Evolutionary conservation across 345 rosid species (phyloP), one percentile per base, ranked within the genome.

Genomic region (Aethionema arabicum): DNA sequence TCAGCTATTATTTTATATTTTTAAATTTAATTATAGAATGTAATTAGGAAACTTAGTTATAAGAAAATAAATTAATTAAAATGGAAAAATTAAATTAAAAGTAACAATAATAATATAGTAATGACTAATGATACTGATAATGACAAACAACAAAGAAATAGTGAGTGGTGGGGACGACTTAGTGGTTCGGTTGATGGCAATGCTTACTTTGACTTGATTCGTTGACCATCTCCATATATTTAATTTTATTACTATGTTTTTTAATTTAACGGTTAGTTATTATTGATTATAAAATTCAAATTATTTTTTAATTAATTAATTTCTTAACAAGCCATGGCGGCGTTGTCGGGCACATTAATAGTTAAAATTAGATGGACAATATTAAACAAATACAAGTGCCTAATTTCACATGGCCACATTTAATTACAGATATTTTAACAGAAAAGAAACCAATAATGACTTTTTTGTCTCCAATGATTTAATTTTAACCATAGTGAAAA

Each of bases 131-230:
- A 21, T 1, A 21, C 27, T 21, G 27, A 21, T 39, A 46, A 13
- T 42, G 60, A 37, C 29, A 70, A 31, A 57, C 49, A 55, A 57
- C 54, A 57, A 63, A 51, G 61, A 45, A 53, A 59, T 52, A 70
- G 65, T 59, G 75, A 70, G 76, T 72, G 82, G 49, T 44, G 57
- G 47, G 49, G 65, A 52, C 36, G 63, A 65, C 32, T 38, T 52
- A 56, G 74, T 70, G 65, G 70, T 59, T 57, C 41, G 63, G 75
- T 64, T 64, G 75, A 70, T 70, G 76, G 76, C 52, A 35, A 53
- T 57, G 73, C 48, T 68, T 71, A 52, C 52, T 65, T 72, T 72
- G 67, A 63, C 67, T 68, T 76, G 58, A 70, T 74, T 48, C 67
- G 29, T 59, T 33, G 44, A 40, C 66, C 35, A 44, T 10, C 40